Evolutionary conservation across 192 early-diverging fungal genomes (phyloP).

Genomic region (Gaertneriomyces semiglobifer): DNA sequence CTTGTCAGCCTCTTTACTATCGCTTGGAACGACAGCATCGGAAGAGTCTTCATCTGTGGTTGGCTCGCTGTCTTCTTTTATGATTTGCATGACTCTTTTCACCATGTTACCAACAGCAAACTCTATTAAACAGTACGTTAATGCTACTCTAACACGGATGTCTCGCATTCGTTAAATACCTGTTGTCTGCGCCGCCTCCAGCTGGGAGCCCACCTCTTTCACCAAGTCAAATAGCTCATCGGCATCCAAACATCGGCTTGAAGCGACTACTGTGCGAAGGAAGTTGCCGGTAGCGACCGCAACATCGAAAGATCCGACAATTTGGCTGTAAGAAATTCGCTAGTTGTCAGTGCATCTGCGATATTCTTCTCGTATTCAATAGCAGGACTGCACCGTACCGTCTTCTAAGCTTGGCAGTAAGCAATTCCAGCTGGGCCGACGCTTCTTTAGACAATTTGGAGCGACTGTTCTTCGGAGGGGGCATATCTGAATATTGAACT

Average conservation of each 20-base stretch:
- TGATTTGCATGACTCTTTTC: slow-evolving; percentile 77
- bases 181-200: slow-evolving; percentile 76
- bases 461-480: too few species aligned
- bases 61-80: slow-evolving; percentile 62
- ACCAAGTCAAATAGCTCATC: slow-evolving; percentile 59
- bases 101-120: slow-evolving; percentile 83
- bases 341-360: background rate
- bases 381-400: slow-evolving; percentile 14
- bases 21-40: too few species aligned
- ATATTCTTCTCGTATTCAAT: background rate
- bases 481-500: too few species aligned
- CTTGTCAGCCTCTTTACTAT: background rate
- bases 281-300: slow-evolving; percentile 67
- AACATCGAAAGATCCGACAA: slow-evolving; percentile 41
- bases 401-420: slow-evolving; percentile 30
- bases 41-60: slow-evolving; percentile 4
- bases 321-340: slow-evolving; percentile 35
- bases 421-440: slow-evolving; percentile 19
- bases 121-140: slow-evolving; percentile 46
- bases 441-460: slow-evolving; percentile 23
- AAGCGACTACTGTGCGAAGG: slow-evolving; percentile 72
- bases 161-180: slow-evolving; percentile 30
- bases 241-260: slow-evolving; percentile 67
- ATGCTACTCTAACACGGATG: background rate
- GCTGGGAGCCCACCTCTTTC: slow-evolving; percentile 62